Base-by-base conservation (phyloP, 768 basidiomycete genomes). In the Mycena crocata region DNA sequence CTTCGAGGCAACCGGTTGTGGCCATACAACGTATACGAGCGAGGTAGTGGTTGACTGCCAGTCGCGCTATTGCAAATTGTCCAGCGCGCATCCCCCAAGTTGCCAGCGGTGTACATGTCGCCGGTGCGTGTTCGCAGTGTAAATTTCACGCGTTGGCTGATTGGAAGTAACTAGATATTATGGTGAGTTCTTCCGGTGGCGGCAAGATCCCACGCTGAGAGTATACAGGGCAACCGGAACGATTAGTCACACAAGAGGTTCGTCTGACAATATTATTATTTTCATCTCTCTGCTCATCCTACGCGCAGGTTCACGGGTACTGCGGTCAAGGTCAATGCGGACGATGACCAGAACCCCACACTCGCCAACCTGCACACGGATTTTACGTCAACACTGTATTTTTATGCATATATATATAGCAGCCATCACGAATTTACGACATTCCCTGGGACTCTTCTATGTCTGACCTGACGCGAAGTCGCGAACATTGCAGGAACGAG, bases 81-180 rank as follows among this genome's bases (percentile, higher is more conserved):
- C 69, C n/a, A 55, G 24, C 23, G 50, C 57, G 31, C 69, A 70
- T 46, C 58, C 69, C 6, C 30, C 44, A 48, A 57, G 24, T 46
- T 70, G 69, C 49, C 60, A 39, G 45, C 48, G 50, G 30, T 70
- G 69, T 64, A 60, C 63, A n/a, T 70, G 69, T 30, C 69, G 69
- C 40, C 61, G 69, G 69, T 70, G 57, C 49, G 69, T 62, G 40
- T 21, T 28, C n/a, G 19, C 31, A 42, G 7, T 32, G 4, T 13
- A n/a, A 9, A 35, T 48, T 13, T 37, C 23, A 23, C 23, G 23
- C 35, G 26, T 57, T 44, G 12, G 42, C 34, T 57, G 8, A 62
- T n/a, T n/a, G 19, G 28, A 1, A 6, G 15, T 2, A 55, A 37
- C 49, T 13, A 70, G 69, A 24, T 70, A 70, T 55, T 70, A 70